Evolutionary conservation across 2,329 filamentous ascomycete genomes (phyloP), one percentile per base, ranked within the genome.

Genomic region (Ciborinia camelliae): DNA sequence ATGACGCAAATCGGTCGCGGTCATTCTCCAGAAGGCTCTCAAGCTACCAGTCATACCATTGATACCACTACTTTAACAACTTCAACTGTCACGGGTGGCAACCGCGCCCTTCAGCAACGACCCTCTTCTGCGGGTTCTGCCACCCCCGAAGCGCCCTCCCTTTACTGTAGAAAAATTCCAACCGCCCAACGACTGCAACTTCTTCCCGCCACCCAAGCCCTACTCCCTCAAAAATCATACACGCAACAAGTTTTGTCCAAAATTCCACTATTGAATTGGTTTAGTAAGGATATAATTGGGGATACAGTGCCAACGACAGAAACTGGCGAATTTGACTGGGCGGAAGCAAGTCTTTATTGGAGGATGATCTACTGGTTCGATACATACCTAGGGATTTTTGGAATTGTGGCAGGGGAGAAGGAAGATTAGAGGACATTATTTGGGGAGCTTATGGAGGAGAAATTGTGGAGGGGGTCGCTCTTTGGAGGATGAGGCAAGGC

Each of bases 251-350:
- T 90, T 26, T 77, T 90, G 63, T 83, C 84, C 69, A 84, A 83
- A 62, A 84, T 92, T 48, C 90, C 90, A 2, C 81, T 92, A 67
- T 77, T 92, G 67, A 84, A 84, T 71, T 92, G 88, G 86, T 89
- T 92, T 73, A 87, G 86, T 53, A 86, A 80, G 7, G 78, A 82
- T 71, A 86, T 93, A 76, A 92, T 94, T 72, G 90, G 90, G 7
- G 87, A 86, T 73, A 84, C 89, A 74, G 86, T 94, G 47, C 91
- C 91, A 9, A 82, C 89, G 50, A 88, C 83, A 62, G 89, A 92
- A 62, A 81, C 83, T 51, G 91, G 90, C 65, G 86, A 86, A 50
- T 93, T 97, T 71, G 93, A 97, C 76, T 90, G 87, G 81, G 84
- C 85, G 50, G 79, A 79, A 53, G 86, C 86, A 14, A 88, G 85